These are phyloP conservation scores for Xylariaceae sp. DNA, from an alignment of 2,329 filamentous ascomycete species.

Conservation along the genomic window DNA sequence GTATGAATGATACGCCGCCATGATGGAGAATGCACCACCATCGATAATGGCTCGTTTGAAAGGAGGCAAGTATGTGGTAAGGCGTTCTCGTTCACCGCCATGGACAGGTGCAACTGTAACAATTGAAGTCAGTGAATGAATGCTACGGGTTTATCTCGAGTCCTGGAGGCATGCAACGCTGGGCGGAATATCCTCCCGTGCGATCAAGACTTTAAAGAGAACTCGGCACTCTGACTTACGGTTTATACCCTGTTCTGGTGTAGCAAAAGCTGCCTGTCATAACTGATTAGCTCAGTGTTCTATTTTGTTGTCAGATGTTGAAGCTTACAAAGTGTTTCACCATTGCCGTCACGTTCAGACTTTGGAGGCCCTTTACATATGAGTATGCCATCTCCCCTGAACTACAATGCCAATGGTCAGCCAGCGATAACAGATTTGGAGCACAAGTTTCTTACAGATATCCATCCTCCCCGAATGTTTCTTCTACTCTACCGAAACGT, in stretches of 20 bases:
- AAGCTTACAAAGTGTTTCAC: slow-evolving; percentile 67
- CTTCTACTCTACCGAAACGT: slow-evolving; percentile 70
- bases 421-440: neutral
- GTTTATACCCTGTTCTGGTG: slow-evolving; percentile 71
- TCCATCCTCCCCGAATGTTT: slow-evolving; percentile 68
- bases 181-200: too few relatives aligned
- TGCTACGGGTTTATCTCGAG: too few relatives aligned
- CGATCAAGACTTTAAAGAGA: too few relatives aligned
- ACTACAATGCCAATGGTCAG: slow-evolving; percentile 20
- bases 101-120: slow-evolving; percentile 48
- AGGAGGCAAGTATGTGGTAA: slow-evolving; percentile 54
- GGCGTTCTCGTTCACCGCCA: slow-evolving; percentile 51
- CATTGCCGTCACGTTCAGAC: slow-evolving; percentile 63
- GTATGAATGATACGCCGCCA: slow-evolving; percentile 74
- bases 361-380: slow-evolving; percentile 58
- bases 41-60: slow-evolving; percentile 72
- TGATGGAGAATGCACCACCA: slow-evolving; percentile 64
- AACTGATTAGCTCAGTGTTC: slow-evolving; percentile 1
- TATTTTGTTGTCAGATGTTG: slow-evolving; percentile 2
- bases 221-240: slow-evolving; percentile 24
- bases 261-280: slow-evolving; percentile 57
- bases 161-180: too few relatives aligned
- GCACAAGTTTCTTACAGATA: slow-evolving; percentile 45
- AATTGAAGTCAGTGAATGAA: too few relatives aligned
- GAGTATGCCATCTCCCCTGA: slow-evolving; percentile 65